These are phyloP conservation scores for Eryngium alpinum DNA, from an alignment of 140 eudicot genomes.

Conservation along the genomic window DNA sequence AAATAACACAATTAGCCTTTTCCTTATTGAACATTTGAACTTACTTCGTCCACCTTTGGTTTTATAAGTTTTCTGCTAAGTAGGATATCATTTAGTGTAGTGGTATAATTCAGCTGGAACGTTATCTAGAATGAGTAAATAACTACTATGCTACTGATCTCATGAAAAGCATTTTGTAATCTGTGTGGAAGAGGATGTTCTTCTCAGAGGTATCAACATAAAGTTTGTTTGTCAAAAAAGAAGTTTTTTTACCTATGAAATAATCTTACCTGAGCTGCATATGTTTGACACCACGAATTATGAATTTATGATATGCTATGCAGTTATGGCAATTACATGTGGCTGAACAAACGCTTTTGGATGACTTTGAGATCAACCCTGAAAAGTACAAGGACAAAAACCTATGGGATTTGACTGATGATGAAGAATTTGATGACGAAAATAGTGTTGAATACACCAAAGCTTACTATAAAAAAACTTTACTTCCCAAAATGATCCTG, in stretches of 20 bases:
- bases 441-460: constrained; percentile 56
- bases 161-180: too few relatives aligned
- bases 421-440: constrained; percentile 82
- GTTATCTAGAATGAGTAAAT: too few relatives aligned
- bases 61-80: too few relatives aligned
- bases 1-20: background rate
- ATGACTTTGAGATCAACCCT: constrained; percentile 83
- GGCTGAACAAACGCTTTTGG: constrained; percentile 92
- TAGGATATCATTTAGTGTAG: too few relatives aligned
- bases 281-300: background rate
- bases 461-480: constrained; percentile 51
- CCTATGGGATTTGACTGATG: constrained; percentile 67
- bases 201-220: too few relatives aligned
- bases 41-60: too few relatives aligned
- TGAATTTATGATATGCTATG: constrained; percentile 15
- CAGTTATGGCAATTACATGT: constrained; percentile 94
- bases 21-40: background rate
- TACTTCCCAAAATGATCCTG: constrained; percentile 55
- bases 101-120: too few relatives aligned
- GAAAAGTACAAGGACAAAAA: constrained; percentile 72
- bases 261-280: background rate
- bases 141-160: too few relatives aligned
- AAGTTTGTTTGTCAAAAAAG: too few relatives aligned
- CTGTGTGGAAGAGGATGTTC: too few relatives aligned
- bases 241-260: background rate